Evolutionary conservation across 768 basidiomycete species (phyloP).

Genomic region (Cubamyces sp.): DNA sequence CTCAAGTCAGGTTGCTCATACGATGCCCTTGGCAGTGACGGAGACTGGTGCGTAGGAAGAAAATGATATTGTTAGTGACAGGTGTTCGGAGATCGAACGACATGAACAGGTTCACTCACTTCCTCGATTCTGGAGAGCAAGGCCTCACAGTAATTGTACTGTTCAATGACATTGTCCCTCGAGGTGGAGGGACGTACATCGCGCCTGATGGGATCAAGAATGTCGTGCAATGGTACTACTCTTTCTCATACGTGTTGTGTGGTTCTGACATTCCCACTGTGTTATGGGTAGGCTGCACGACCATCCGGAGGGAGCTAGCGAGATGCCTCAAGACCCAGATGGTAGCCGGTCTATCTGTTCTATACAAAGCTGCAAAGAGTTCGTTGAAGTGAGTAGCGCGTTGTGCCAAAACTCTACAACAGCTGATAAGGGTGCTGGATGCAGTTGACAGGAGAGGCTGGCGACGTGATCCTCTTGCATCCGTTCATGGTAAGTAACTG

Average conservation of each 20-base stretch:
- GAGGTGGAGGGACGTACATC: constrained; percentile 42
- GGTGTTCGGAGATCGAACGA: too few relatives aligned
- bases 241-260: too few relatives aligned
- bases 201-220: constrained; percentile 40
- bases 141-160: constrained; percentile 41
- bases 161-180: constrained; percentile 39
- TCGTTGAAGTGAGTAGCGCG: constrained; percentile 29
- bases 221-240: constrained; percentile 26
- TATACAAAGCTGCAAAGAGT: constrained; percentile 26
- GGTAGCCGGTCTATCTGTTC: constrained; percentile 29
- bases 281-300: constrained; percentile 23
- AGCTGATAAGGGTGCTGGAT: background rate
- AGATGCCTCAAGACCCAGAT: constrained; percentile 26
- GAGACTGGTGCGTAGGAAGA: constrained; percentile 32
- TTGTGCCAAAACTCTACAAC: background rate
- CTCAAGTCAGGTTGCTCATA: background rate
- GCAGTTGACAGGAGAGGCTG: constrained; percentile 40
- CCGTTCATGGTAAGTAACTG: constrained; percentile 38
- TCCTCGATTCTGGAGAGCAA: constrained; percentile 45
- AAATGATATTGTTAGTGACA: too few relatives aligned
- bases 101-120: constrained; percentile 34
- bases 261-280: too few relatives aligned
- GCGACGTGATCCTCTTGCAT: constrained; percentile 43
- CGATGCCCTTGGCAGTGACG: constrained; percentile 24
- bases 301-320: constrained; percentile 28